A percentile compares a stretch with the other conserved stretches of the same genome.
phyloP scores from a whole-genome alignment of 1,284 basidiomycete genomes.

The Austroboletus sp. region DNA sequence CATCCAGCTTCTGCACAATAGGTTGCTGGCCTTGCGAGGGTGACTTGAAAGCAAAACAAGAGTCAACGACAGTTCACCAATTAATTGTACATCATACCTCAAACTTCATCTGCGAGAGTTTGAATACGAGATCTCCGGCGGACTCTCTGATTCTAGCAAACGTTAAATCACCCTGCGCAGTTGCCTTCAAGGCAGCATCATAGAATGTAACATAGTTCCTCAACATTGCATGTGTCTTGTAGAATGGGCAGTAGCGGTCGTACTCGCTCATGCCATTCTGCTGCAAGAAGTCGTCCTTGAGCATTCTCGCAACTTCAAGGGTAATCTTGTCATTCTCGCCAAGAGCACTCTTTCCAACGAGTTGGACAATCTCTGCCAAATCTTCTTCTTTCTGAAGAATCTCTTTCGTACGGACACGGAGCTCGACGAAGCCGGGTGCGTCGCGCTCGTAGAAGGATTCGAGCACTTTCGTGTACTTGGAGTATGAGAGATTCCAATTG shows the following conservation, averaged over 20 bases:
- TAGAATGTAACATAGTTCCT: slow-evolving; percentile 95
- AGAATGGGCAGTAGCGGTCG: slow-evolving; percentile 96
- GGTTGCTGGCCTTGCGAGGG: slow-evolving; percentile 80
- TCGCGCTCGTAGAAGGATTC: slow-evolving; percentile 89
- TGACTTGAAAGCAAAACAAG: slow-evolving; percentile 42
- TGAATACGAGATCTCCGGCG: slow-evolving; percentile 85
- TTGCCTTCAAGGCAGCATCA: slow-evolving; percentile 79
- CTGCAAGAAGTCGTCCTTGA: slow-evolving; percentile 97
- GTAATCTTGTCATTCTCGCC: slow-evolving; percentile 99
- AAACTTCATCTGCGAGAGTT: slow-evolving; percentile 97
- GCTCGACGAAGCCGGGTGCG: slow-evolving; percentile 88
- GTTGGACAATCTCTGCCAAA: slow-evolving; percentile 96
- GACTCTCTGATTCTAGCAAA: slow-evolving; percentile 89
- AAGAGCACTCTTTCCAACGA: slow-evolving; percentile 96
- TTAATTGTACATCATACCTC: slow-evolving; percentile 51
- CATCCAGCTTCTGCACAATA: slow-evolving; percentile 76
- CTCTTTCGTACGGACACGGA: slow-evolving; percentile 89
- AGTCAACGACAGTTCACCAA: slow-evolving; percentile 17
- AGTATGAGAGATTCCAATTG: slow-evolving; percentile 98
- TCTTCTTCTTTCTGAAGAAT: slow-evolving; percentile 98
- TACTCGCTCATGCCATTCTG: slow-evolving; percentile 99
- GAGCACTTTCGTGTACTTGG: slow-evolving; percentile 94
- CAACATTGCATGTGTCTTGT: slow-evolving; percentile 95
- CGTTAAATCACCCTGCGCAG: slow-evolving; percentile 82
- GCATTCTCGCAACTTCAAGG: slow-evolving; percentile 92